Evolutionary conservation across 2,329 filamentous ascomycete genomes (phyloP).

Genomic region (Metarhizium sp.): DNA sequence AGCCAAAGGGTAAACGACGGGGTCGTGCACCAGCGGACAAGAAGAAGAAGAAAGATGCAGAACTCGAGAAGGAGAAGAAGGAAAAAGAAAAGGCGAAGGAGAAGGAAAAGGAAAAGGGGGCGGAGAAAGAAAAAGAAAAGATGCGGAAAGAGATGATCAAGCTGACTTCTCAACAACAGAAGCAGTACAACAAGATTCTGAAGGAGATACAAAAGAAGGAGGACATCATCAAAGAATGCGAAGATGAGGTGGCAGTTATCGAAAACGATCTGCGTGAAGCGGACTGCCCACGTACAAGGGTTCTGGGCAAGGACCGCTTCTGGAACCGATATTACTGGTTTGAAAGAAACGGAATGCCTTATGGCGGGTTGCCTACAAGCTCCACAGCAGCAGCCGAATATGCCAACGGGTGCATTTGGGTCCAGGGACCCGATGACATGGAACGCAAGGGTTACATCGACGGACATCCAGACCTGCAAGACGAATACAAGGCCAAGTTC

Average conservation of each 20-base stretch:
- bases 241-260: conserved; percentile 74
- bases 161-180: conserved; percentile 63
- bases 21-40: conserved; percentile 52
- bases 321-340: conserved; percentile 99
- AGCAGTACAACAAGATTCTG: conserved; percentile 78
- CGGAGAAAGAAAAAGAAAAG: conserved; percentile 38
- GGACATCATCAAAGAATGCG: conserved; percentile 67
- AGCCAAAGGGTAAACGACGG: conserved; percentile 41
- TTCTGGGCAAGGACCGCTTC: conserved; percentile 89
- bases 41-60: conserved; percentile 62
- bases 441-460: conserved; percentile 84
- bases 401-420: conserved; percentile 91
- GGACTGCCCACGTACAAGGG: conserved; percentile 81
- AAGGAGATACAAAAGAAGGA: conserved; percentile 88
- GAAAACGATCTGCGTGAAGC: conserved; percentile 92
- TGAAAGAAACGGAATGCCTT: conserved; percentile 96
- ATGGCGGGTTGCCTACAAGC: conserved; percentile 75
- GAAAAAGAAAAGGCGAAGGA: conserved; percentile 37
- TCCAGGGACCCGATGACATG: conserved; percentile 87
- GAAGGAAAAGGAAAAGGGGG: conserved; percentile 28
- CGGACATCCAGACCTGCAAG: conserved; percentile 57
- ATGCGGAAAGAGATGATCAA: conserved; percentile 58
- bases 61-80: conserved; percentile 47
- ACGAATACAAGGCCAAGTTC: conserved; percentile 68
- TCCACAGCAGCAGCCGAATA: conserved; percentile 83